Evolutionary conservation across 495 filamentous ascomycete species (phyloP).

Genomic region (Neurospora sp.): DNA sequence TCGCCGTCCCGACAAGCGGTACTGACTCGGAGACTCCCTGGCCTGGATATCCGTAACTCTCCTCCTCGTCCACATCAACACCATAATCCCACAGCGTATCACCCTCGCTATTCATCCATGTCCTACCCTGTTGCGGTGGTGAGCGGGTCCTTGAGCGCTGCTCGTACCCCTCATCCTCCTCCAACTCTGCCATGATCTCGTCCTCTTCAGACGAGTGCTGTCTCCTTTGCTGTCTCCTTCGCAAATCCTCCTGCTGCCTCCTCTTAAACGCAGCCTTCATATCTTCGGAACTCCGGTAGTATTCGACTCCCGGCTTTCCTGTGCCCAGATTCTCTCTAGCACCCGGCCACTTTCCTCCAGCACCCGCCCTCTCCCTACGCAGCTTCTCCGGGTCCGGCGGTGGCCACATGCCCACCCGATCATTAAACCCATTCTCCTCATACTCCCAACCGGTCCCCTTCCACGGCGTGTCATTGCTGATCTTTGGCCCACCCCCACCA

Average conservation of each 20-base stretch:
- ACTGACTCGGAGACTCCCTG: neutral
- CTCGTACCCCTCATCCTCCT: conserved; percentile 32
- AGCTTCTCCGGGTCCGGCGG: conserved; percentile 83
- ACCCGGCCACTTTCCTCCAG: conserved; percentile 23
- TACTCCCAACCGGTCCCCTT: conserved; percentile 50
- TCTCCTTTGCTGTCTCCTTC: conserved; percentile 20
- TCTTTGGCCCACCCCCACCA: conserved; percentile 28
- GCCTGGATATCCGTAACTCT: conserved; percentile 41
- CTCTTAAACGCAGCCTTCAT: conserved; percentile 24
- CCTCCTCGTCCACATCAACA: conserved; percentile 74
- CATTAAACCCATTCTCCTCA: conserved; percentile 82
- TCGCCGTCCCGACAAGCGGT: neutral
- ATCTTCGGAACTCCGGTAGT: conserved; percentile 15
- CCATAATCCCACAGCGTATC: conserved; percentile 83
- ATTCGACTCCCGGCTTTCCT: conserved; percentile 3
- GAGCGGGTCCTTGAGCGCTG: conserved; percentile 22
- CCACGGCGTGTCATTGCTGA: conserved; percentile 11
- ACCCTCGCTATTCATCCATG: conserved; percentile 78
- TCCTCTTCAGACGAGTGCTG: conserved; percentile 37
- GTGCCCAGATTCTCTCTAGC: conserved; percentile 4
- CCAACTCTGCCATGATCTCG: conserved; percentile 28
- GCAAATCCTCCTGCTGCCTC: conserved; percentile 36
- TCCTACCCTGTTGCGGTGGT: conserved; percentile 19
- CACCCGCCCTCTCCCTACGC: conserved; percentile 22
- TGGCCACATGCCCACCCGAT: conserved; percentile 59